A percentile compares a stretch with the other conserved stretches of the same genome.
These are phyloP conservation scores for Brachypodium distachyon DNA, from an alignment of 202 grass and related monocot species.

Conservation along the genomic window DNA sequence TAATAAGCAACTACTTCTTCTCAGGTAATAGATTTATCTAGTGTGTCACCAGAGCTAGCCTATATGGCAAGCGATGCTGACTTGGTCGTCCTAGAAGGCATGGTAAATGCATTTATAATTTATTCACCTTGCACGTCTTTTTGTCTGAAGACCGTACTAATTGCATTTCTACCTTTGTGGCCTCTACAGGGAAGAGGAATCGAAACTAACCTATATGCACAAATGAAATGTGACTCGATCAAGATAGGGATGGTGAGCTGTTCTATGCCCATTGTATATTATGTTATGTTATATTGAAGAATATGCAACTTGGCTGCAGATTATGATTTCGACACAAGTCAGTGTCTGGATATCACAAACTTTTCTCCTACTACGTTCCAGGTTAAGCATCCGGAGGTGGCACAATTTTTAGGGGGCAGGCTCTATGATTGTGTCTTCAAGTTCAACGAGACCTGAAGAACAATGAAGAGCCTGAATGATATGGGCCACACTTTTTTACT, in stretches of 20 bases:
- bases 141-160: neutral
- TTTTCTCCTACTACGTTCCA: constrained; percentile 10
- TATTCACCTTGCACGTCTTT: neutral
- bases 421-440: constrained; percentile 98
- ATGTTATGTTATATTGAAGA: neutral
- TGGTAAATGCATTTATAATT: constrained; percentile 47
- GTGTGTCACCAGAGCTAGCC: constrained; percentile 80
- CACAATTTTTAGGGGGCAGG: constrained; percentile 94
- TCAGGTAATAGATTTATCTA: constrained; percentile 91
- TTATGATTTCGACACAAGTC: neutral
- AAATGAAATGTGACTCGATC: constrained; percentile 91
- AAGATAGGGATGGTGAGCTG: constrained; percentile 89
- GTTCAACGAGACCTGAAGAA: constrained; percentile 69
- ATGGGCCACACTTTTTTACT: neutral
- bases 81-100: constrained; percentile 83
- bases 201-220: constrained; percentile 91
- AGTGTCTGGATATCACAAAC: neutral
- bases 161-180: neutral
- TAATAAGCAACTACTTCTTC: neutral
- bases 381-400: constrained; percentile 96
- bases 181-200: constrained; percentile 75
- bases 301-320: neutral
- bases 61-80: constrained; percentile 76
- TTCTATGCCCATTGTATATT: neutral
- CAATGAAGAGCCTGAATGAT: neutral